phyloP scores from a whole-genome alignment of 2,329 filamentous ascomycete species.

The Epichloe amarillans region DNA sequence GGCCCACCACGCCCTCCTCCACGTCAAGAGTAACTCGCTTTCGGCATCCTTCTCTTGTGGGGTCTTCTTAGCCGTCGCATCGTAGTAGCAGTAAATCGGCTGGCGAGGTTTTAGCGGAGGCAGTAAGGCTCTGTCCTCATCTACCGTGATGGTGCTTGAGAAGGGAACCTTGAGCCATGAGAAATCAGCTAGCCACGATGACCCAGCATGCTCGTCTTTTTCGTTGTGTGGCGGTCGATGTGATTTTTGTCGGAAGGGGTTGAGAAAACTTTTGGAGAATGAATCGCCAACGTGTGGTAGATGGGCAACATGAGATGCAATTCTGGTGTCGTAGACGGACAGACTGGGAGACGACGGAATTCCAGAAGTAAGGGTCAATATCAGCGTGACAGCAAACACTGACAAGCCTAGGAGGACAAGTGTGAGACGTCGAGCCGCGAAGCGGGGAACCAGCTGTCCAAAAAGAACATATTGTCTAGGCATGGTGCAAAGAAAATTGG shows the following conservation, averaged over 20 bases:
- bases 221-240: constrained; percentile 63
- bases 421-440: constrained; percentile 39
- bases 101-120: constrained; percentile 60
- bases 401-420: constrained; percentile 37
- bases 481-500: constrained; percentile 13
- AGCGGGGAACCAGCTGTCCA: constrained; percentile 34
- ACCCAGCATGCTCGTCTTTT: constrained; percentile 66
- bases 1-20: constrained; percentile 92
- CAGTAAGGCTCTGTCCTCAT: constrained; percentile 71
- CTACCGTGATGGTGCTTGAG: constrained; percentile 64
- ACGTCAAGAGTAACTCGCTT: constrained; percentile 66
- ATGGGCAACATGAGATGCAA: constrained; percentile 26
- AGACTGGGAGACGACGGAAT: constrained; percentile 35
- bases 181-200: constrained; percentile 79
- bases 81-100: constrained; percentile 84
- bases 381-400: constrained; percentile 39
- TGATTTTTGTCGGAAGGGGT: constrained; percentile 52
- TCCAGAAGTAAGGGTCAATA: constrained; percentile 36
- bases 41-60: constrained; percentile 57
- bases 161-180: constrained; percentile 79
- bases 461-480: constrained; percentile 22
- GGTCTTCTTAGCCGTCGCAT: constrained; percentile 50
- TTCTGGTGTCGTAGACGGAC: constrained; percentile 36
- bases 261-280: constrained; percentile 36
- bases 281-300: constrained; percentile 18